Evolutionary conservation across 805 yeast species (phyloP).

Genomic region (Lipomyces japonicus): DNA sequence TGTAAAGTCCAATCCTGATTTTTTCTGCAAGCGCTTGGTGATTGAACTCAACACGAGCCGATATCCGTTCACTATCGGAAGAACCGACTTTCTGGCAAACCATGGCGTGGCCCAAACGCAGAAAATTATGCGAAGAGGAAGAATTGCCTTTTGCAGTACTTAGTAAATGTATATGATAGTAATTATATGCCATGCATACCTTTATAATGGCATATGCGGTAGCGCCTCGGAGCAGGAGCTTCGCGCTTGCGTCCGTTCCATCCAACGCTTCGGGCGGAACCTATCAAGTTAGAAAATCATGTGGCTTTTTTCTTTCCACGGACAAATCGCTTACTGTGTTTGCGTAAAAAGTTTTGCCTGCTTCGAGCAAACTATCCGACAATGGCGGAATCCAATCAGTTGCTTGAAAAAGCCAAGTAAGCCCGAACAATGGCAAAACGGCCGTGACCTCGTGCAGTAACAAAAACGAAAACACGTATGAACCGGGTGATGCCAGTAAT

Average conservation of each 20-base stretch:
- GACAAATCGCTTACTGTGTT: constrained; percentile 41
- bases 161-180: background rate
- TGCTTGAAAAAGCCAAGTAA: constrained; percentile 65
- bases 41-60: too few relatives aligned
- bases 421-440: constrained; percentile 59
- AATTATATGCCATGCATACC: constrained; percentile 23
- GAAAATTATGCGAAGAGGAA: constrained; percentile 52
- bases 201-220: constrained; percentile 70
- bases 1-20: background rate
- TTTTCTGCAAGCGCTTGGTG: too few relatives aligned
- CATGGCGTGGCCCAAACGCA: constrained; percentile 55
- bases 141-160: constrained; percentile 31
- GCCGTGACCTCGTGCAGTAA: constrained; percentile 74
- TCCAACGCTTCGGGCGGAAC: constrained; percentile 33
- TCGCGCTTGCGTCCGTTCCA: constrained; percentile 50
- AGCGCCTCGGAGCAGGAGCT: constrained; percentile 65
- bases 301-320: constrained; percentile 32
- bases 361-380: constrained; percentile 58
- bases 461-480: constrained; percentile 61
- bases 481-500: constrained; percentile 53
- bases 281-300: constrained; percentile 20
- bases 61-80: constrained; percentile 39
- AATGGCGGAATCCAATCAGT: constrained; percentile 48
- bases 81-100: constrained; percentile 50
- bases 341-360: constrained; percentile 58